Evolutionary conservation across 352 stramenopile genomes (phyloP), one percentile per base, ranked within the genome.

Genomic region (Pythium biforme): DNA sequence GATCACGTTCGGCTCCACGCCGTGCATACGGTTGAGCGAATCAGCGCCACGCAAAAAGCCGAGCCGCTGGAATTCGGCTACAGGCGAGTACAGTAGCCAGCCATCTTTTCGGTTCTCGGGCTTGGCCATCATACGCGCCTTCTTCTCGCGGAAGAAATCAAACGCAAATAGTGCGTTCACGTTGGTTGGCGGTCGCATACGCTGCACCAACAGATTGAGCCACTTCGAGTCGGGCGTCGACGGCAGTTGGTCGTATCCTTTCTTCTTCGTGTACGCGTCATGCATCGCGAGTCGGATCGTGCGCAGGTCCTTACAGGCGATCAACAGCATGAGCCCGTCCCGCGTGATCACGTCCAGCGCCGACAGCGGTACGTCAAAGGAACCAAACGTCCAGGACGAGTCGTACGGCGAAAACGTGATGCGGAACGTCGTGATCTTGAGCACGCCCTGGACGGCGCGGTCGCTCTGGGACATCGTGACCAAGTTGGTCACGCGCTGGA

Each of bases 381-480:
- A 92, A 0, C 87, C 87, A 57, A 93, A 93, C 62, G 86, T 88
- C 77, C 83, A 90, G 19, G 81, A 90, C 6, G 84, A 77, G 54
- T 95, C 84, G 66, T 95, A 95, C 49, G 87, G 85, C 33, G 86
- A 77, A 51, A 34, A 10, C 29, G 29, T 34, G 43, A 26, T 20
- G 43, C 43, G 43, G 43, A 49, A 49, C 37, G 37, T 86, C 37
- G 87, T 94, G 56, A 95, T 92, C 67, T 22, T 19, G 27, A 81
- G 73, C 66, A 92, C 80, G 20, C 85, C 87, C 61, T 92, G 85
- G 22, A 95, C 83, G 0, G 85, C 82, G 20, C 83, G 83, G 59
- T 95, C 85, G 54, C 82, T 90, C 52, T 91, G 76, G 0, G 82
- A 85, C 75, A 95, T 92, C 4, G 92, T 79, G 23, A 95, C 85